Percentiles rank a stretch among this genome's conserved stretches.
These are phyloP conservation scores for Heritiera fomes DNA, from an alignment of 345 rosid genomes.

Conservation along the genomic window DNA sequence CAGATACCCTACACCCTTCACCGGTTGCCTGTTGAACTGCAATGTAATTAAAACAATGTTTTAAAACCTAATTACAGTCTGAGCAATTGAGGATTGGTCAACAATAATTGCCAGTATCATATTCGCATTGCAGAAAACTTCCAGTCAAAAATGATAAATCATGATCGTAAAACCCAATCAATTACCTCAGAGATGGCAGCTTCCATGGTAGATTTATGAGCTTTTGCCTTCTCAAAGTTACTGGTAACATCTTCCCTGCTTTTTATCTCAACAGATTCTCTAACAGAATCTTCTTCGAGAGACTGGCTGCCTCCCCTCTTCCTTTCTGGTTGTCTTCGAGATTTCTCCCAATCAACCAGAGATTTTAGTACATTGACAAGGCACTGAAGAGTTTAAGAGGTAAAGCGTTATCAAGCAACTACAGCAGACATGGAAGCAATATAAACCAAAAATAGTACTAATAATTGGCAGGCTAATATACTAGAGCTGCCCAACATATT, in stretches of 20 bases:
- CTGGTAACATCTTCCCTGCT: slow-evolving; percentile 68
- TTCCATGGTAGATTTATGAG: slow-evolving; percentile 94
- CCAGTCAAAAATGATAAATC: neutral
- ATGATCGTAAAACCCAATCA: slow-evolving; percentile 18
- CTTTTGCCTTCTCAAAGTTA: slow-evolving; percentile 93
- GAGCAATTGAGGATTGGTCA: neutral
- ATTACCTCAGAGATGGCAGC: slow-evolving; percentile 87
- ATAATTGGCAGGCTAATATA: slow-evolving; percentile 20
- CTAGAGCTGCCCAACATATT: slow-evolving; percentile 22
- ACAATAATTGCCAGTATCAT: neutral
- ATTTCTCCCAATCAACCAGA: slow-evolving; percentile 92
- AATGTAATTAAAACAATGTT: slow-evolving; percentile 30
- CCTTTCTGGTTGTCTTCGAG: slow-evolving; percentile 47
- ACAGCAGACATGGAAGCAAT: slow-evolving; percentile 19
- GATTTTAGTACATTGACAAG: slow-evolving; percentile 88
- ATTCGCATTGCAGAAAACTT: neutral
- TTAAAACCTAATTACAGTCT: slow-evolving; percentile 24
- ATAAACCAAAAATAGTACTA: neutral
- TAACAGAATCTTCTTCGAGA: slow-evolving; percentile 39
- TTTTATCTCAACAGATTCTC: slow-evolving; percentile 53
- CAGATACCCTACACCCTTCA: slow-evolving; percentile 74
- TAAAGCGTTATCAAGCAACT: slow-evolving; percentile 29
- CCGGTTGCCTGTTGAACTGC: slow-evolving; percentile 92
- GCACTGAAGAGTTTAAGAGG: slow-evolving; percentile 57
- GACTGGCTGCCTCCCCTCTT: slow-evolving; percentile 44